A percentile compares a stretch with the other conserved stretches of the same genome.
Conservation (phyloP, 176 grass and related monocot genomes). For the Bromus sterilis region DNA sequence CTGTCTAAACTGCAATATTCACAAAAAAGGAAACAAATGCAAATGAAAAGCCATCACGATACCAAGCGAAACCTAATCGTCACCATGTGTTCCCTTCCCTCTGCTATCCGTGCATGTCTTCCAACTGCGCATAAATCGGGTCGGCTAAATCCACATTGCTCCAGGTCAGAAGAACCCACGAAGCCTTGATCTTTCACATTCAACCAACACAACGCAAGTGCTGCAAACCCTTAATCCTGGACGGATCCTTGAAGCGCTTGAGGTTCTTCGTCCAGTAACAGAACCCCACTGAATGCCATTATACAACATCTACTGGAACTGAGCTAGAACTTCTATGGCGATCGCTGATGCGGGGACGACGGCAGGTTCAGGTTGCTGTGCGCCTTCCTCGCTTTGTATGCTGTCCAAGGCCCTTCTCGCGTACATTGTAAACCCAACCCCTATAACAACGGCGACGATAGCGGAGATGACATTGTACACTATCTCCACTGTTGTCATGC, state of each 20-base stretch:
- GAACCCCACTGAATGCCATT: neutral
- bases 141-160: neutral
- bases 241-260: neutral
- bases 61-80: neutral
- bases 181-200: neutral
- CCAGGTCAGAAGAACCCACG: neutral
- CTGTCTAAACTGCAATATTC: neutral
- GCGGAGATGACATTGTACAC: slow-evolving; percentile 70
- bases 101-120: neutral
- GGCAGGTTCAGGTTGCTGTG: neutral
- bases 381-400: slow-evolving; percentile 29
- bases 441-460: slow-evolving; percentile 37
- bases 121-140: slow-evolving; percentile 3
- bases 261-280: neutral
- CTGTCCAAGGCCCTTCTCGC: slow-evolving; percentile 58
- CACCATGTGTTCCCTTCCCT: neutral
- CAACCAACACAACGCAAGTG: neutral
- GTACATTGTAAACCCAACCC: slow-evolving; percentile 64
- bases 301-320: slow-evolving; percentile 37
- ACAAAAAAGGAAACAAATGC: neutral
- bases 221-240: neutral
- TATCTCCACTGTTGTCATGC: slow-evolving; percentile 78
- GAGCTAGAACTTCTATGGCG: slow-evolving; percentile 16
- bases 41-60: neutral
- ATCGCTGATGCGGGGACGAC: neutral